These are phyloP conservation scores for Delonix regia DNA, from an alignment of 306 rosid genomes.

Conservation along the genomic window DNA sequence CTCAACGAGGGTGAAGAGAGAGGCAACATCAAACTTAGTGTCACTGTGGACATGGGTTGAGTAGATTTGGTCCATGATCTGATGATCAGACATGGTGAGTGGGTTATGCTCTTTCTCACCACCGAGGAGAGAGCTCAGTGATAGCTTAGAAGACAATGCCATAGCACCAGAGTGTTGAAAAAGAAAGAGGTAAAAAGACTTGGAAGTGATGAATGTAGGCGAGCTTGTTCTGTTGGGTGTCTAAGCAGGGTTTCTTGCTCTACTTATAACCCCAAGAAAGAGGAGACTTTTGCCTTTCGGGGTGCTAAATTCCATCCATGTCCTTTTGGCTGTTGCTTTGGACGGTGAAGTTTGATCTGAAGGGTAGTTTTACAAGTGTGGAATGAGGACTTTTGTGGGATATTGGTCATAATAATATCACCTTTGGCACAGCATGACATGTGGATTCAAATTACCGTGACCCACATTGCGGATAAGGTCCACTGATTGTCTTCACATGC, in stretches of 20 bases:
- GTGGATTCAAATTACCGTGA: not conserved
- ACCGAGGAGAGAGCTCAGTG: conserved; percentile 32
- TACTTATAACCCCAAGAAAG: not conserved
- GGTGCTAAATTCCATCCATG: not conserved
- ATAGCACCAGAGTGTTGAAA: too few species aligned
- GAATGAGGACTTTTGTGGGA: not conserved
- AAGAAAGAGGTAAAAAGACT: too few species aligned
- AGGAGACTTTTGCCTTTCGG: not conserved
- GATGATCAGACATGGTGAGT: conserved; percentile 50
- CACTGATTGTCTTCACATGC: not conserved
- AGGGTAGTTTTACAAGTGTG: too few species aligned
- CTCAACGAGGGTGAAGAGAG: conserved; percentile 57
- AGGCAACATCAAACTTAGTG: conserved; percentile 46
- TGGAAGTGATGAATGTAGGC: accelerated
- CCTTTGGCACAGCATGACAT: not conserved
- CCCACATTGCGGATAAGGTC: not conserved
- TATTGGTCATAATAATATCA: not conserved
- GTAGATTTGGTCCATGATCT: conserved; percentile 53
- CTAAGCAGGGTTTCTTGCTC: not conserved
- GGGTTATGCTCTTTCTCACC: conserved; percentile 39
- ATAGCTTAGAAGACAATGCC: conserved; percentile 2
- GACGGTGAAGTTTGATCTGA: not conserved
- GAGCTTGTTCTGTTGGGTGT: not conserved
- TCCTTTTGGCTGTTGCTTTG: not conserved
- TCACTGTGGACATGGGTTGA: conserved; percentile 54